Evolutionary conservation across 768 basidiomycete species (phyloP).

Genomic region (Coprinopsis marcescibilis): DNA sequence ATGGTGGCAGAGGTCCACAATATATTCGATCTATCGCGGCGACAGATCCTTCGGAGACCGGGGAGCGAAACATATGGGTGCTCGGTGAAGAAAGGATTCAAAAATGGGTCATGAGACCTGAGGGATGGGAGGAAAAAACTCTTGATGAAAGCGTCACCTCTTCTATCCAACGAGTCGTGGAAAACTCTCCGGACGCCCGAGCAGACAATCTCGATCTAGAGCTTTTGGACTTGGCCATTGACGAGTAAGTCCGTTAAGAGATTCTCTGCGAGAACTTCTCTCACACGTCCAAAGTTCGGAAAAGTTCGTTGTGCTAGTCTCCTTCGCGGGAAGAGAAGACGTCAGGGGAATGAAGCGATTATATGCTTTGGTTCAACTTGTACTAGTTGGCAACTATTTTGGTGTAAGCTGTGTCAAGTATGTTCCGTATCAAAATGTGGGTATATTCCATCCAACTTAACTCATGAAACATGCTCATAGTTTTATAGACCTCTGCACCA

Average conservation of each 20-base stretch:
- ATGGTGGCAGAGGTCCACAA: slow-evolving; percentile 39
- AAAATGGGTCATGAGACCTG: slow-evolving; percentile 61
- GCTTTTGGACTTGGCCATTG: slow-evolving; percentile 61
- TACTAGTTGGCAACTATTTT: slow-evolving; percentile 36
- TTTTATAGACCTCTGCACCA: slow-evolving; percentile 51
- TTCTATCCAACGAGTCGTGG: slow-evolving; percentile 42
- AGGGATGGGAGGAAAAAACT: slow-evolving; percentile 65
- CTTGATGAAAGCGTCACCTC: slow-evolving; percentile 51
- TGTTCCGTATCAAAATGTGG: slow-evolving; percentile 75
- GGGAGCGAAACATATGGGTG: slow-evolving; percentile 59
- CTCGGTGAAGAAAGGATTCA: slow-evolving; percentile 64
- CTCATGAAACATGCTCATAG: neutral
- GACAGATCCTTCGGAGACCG: slow-evolving; percentile 33
- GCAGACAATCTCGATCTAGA: slow-evolving; percentile 58
- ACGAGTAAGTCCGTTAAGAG: slow-evolving; percentile 35
- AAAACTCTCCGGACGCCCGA: slow-evolving; percentile 33
- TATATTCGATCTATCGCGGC: slow-evolving; percentile 63
- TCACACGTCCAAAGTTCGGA: slow-evolving; percentile 31
- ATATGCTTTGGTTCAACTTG: slow-evolving; percentile 56
- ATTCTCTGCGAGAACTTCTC: slow-evolving; percentile 4
- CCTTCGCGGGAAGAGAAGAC: slow-evolving; percentile 57
- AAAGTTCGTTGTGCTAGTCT: slow-evolving; percentile 57
- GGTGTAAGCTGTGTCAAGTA: slow-evolving; percentile 42
- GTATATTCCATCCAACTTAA: slow-evolving; percentile 17
- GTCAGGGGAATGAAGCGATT: slow-evolving; percentile 49